Evolutionary conservation across 2,329 filamentous ascomycete species (phyloP).

Genomic region (Sarocladium brachiariae): DNA sequence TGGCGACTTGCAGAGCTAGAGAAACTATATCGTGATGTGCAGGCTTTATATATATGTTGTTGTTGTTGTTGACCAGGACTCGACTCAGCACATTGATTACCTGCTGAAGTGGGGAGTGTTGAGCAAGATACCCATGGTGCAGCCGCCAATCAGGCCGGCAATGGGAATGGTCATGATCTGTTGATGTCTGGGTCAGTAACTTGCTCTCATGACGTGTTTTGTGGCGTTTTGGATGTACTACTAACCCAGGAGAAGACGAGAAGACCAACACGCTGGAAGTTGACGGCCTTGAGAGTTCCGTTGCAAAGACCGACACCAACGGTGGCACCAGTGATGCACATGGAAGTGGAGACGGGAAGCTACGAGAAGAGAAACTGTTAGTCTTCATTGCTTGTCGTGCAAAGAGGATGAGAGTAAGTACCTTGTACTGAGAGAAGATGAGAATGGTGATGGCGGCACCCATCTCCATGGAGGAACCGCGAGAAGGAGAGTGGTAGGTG

Average conservation of each 20-base stretch:
- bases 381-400: background rate
- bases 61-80: too few species aligned
- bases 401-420: background rate
- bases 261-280: slow-evolving; percentile 66
- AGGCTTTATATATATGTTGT: too few species aligned
- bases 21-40: too few species aligned
- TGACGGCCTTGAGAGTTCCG: slow-evolving; percentile 63
- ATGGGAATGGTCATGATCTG: slow-evolving; percentile 35
- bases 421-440: slow-evolving; percentile 61
- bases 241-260: slow-evolving; percentile 53
- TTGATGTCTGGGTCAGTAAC: background rate
- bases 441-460: slow-evolving; percentile 71
- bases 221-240: background rate
- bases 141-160: slow-evolving; percentile 33
- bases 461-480: slow-evolving; percentile 69
- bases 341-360: slow-evolving; percentile 68
- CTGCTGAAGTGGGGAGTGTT: slow-evolving; percentile 31
- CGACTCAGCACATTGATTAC: too few species aligned
- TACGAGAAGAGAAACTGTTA: too few species aligned
- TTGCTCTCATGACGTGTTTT: background rate
- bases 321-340: slow-evolving; percentile 76
- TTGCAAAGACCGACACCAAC: slow-evolving; percentile 75
- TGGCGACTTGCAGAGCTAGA: too few species aligned
- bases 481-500: slow-evolving; percentile 57
- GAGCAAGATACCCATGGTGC: slow-evolving; percentile 32